Conservation (phyloP, 2,329 filamentous ascomycete genomes). For the Sporothrix globosa region DNA sequence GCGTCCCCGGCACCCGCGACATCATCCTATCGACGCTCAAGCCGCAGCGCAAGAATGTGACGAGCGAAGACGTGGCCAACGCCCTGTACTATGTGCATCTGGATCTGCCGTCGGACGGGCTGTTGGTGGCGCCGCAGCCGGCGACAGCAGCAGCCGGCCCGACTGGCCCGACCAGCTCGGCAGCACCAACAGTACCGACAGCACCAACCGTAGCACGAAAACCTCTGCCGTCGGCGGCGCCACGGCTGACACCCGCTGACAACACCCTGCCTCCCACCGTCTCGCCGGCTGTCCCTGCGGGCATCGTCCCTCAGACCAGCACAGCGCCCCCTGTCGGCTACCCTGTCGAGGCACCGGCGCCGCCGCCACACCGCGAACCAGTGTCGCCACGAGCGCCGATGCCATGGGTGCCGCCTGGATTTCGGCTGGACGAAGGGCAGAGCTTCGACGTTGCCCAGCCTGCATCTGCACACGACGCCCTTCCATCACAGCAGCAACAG, state of each 20-base stretch:
- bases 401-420: conserved; percentile 34
- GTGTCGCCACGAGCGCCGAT: background rate
- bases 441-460: background rate
- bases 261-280: too few relatives aligned
- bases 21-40: conserved; percentile 90
- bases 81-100: conserved; percentile 93
- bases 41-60: conserved; percentile 85
- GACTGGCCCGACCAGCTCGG: background rate
- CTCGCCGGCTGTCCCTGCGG: background rate
- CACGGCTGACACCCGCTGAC: conserved; percentile 1
- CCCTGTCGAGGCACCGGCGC: background rate
- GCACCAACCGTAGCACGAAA: conserved; percentile 54
- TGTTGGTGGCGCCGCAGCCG: conserved; percentile 42
- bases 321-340: background rate
- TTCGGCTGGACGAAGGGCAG: conserved; percentile 30
- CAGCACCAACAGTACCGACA: background rate
- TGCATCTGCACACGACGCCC: background rate
- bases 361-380: background rate
- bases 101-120: conserved; percentile 62
- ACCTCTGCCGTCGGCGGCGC: conserved; percentile 49
- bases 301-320: background rate
- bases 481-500: background rate
- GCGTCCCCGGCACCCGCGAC: conserved; percentile 90
- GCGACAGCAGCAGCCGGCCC: conserved; percentile 47
- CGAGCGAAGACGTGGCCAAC: conserved; percentile 79